Conservation (phyloP, 257 asterid genomes). For the Euphrasia confusa region DNA sequence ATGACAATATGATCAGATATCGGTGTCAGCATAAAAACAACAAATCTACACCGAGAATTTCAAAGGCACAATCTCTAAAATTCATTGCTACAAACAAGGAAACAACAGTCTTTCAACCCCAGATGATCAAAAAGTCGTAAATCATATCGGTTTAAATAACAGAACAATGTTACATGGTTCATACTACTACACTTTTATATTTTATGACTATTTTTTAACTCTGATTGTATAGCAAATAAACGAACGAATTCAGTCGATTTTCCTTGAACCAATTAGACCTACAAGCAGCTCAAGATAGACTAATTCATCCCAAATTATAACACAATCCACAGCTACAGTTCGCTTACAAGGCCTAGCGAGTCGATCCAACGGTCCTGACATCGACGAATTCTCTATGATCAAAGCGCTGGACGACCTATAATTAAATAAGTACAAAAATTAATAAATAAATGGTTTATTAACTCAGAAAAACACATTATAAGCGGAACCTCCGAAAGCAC, state of each 20-base stretch:
- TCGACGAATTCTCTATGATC: constrained; percentile 30
- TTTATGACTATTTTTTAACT: too few relatives aligned
- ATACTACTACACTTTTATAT: too few relatives aligned
- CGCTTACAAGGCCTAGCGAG: constrained; percentile 86
- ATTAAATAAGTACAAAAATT: constrained; percentile 10
- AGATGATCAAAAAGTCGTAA: too few relatives aligned
- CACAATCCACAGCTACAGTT: not conserved
- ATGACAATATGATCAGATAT: constrained; percentile 18
- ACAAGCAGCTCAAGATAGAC: constrained; percentile 1
- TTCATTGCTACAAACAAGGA: not conserved
- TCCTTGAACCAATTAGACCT: not conserved
- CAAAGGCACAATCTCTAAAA: not conserved
- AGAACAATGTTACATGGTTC: too few relatives aligned
- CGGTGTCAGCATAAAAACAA: not conserved
- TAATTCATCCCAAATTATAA: constrained; percentile 3
- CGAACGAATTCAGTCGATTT: not conserved
- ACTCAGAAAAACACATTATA: too few relatives aligned
- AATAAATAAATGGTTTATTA: too few relatives aligned
- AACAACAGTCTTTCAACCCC: not conserved
- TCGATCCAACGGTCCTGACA: constrained; percentile 95
- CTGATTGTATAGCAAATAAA: too few relatives aligned
- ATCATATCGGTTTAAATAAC: too few relatives aligned
- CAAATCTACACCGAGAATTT: constrained; percentile 9
- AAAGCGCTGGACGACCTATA: constrained; percentile 11
- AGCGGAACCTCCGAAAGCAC: too few relatives aligned